Percentiles rank a stretch among this genome's conserved stretches.
Conservation (phyloP, 2,329 filamentous ascomycete species). For the Parasarocladium wereldwijsianum region DNA sequence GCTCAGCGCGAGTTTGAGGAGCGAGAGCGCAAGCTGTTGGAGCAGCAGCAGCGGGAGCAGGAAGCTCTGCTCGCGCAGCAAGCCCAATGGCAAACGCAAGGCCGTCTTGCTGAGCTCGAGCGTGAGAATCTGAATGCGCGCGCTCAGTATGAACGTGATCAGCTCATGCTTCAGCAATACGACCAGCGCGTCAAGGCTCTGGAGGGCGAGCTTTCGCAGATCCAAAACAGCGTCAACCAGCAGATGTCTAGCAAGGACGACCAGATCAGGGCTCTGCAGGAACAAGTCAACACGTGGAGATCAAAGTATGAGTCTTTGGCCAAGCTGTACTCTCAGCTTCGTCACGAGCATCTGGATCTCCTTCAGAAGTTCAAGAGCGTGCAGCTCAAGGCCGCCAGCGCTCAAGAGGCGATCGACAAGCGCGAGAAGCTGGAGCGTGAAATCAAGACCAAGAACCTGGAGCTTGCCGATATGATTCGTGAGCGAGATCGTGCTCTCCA, state of each 20-base stretch:
- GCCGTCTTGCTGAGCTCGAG: constrained; percentile 87
- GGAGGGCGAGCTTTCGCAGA: constrained; percentile 70
- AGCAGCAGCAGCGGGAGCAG: constrained; percentile 82
- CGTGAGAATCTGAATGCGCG: constrained; percentile 88
- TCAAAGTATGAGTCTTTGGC: constrained; percentile 93
- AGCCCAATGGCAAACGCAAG: constrained; percentile 85
- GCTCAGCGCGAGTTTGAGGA: constrained; percentile 94
- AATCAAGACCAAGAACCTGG: constrained; percentile 98
- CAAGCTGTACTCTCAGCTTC: constrained; percentile 91
- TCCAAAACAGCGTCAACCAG: constrained; percentile 71
- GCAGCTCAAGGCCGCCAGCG: constrained; percentile 90
- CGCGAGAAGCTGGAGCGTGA: constrained; percentile 93
- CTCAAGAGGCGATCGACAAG: constrained; percentile 89
- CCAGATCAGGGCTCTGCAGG: constrained; percentile 81
- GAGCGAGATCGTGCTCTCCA: constrained; percentile 88
- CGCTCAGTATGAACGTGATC: constrained; percentile 92
- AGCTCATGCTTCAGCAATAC: constrained; percentile 93
- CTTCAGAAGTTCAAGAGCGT: constrained; percentile 93
- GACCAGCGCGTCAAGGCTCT: constrained; percentile 87
- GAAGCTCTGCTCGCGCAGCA: constrained; percentile 83
- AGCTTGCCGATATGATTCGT: constrained; percentile 95
- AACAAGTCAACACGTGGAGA: constrained; percentile 96
- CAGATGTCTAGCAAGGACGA: constrained; percentile 86
- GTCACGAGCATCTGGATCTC: constrained; percentile 87
- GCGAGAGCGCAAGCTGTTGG: constrained; percentile 72